Conservation (phyloP, 805 yeast species). For the Millerozyma miso region DNA sequence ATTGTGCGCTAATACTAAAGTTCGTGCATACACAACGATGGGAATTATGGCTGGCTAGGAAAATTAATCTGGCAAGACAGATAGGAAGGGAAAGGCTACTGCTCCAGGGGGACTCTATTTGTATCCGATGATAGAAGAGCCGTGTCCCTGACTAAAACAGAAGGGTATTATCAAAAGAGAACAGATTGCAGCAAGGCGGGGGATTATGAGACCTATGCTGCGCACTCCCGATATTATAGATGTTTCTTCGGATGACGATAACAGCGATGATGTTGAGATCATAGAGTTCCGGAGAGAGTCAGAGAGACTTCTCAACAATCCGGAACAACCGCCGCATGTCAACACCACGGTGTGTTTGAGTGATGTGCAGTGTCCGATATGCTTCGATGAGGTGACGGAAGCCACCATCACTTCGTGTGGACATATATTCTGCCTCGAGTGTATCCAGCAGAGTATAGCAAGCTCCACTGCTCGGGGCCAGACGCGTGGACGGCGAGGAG, state of each 20-base stretch:
- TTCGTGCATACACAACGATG: neutral
- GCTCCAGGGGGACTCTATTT: too few relatives aligned
- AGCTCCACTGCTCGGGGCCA: conserved; percentile 42
- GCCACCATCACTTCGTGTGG: conserved; percentile 43
- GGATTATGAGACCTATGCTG: too few relatives aligned
- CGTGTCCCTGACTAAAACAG: too few relatives aligned
- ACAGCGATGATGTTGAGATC: conserved; percentile 34
- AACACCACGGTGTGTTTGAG: conserved; percentile 25
- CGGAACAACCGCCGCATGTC: conserved; percentile 17
- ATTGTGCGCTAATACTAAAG: neutral
- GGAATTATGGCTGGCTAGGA: neutral
- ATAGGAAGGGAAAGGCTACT: too few relatives aligned
- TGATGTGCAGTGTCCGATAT: conserved; percentile 40
- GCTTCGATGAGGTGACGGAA: conserved; percentile 36
- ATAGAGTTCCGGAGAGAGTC: conserved; percentile 36
- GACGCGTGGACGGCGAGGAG: conserved; percentile 31
- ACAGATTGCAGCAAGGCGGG: too few relatives aligned
- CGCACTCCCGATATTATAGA: conserved; percentile 11
- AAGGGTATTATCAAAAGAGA: too few relatives aligned
- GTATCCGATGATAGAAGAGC: too few relatives aligned
- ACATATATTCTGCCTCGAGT: conserved; percentile 40
- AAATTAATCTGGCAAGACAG: too few relatives aligned
- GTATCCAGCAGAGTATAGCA: conserved; percentile 37
- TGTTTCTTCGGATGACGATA: conserved; percentile 21
- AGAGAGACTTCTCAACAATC: conserved; percentile 25